Base-by-base conservation (phyloP, 345 rosid species). In the Turritis glabra region DNA sequence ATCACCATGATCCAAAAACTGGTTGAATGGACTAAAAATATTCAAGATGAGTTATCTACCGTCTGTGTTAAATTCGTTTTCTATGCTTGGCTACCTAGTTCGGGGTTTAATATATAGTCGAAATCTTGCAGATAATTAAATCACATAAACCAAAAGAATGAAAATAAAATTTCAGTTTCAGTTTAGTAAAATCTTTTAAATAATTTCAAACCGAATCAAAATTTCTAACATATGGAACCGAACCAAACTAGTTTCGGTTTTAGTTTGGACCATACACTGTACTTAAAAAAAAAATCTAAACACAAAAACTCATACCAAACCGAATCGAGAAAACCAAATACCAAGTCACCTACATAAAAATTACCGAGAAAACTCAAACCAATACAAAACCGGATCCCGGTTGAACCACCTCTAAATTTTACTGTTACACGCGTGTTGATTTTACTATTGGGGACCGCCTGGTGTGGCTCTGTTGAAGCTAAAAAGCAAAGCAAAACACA, bases 381-480 rank as follows among this genome's bases (percentile, higher is more conserved):
- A 35, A 58, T 35, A 58, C 2, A 19, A 35, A 57, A 58, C 41
- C 69, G 71, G 30, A 33, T 35, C 51, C 50, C 73, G 52, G 73
- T 68, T 68, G 7, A 35, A 66, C 0, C 12, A 37, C 62, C 51
- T 67, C 38, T 35, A 67, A 50, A 68, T 68, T 53, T 26, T 13
- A 40, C 72, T 68, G 63, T 68, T 7, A 40, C 52, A 57, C 66
- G 35, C 17, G 74, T 57, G 46, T 58, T 69, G 55, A 30, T 46
- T 70, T 43, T 14, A 61, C 61, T 0, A 29, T 14, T 35, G n/a
- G 51, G 62, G 77, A 73, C 71, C 77, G 67, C 62, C 70, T 73
- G 63, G 60, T 25, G 40, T 13, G 41, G 62, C 30, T 72, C 30
- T 72, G 32, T 14, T 25, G 23, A 43, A 48, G 44, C 55, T 21